Conservation (phyloP, 2,329 filamentous ascomycete species). For the Epichloe glyceriae region DNA sequence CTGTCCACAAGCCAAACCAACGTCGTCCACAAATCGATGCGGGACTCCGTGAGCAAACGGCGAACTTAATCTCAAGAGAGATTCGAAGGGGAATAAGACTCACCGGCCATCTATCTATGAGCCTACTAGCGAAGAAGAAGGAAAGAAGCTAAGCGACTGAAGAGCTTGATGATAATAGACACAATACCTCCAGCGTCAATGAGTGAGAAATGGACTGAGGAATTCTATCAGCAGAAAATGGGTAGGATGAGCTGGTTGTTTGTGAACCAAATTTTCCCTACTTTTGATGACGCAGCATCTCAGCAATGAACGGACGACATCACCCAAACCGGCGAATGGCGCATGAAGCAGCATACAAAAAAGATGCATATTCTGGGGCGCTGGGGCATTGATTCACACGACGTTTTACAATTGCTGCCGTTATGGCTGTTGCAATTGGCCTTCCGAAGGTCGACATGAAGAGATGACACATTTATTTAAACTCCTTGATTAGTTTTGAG, state of each 20-base stretch:
- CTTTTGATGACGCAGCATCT: slow-evolving; percentile 20
- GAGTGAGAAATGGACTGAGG: not conserved
- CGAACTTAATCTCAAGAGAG: not conserved
- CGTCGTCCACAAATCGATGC: not conserved
- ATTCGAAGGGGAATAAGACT: not conserved
- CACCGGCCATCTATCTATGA: not conserved
- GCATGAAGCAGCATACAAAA: slow-evolving; percentile 16
- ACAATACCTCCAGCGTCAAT: not conserved
- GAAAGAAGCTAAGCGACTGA: not conserved
- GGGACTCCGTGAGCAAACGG: not conserved
- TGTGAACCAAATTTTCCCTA: slow-evolving; percentile 11
- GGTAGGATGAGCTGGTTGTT: not conserved
- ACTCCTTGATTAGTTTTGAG: not conserved
- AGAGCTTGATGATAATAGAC: not conserved
- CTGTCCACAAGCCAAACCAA: no score
- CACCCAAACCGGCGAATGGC: slow-evolving; percentile 26
- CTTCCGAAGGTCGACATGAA: slow-evolving; percentile 5
- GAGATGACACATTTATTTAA: slow-evolving; percentile 3
- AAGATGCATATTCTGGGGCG: slow-evolving; percentile 25
- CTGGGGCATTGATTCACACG: slow-evolving; percentile 20
- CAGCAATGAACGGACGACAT: slow-evolving; percentile 20
- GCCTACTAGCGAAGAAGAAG: not conserved
- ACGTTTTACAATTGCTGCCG: slow-evolving; percentile 17
- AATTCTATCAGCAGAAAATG: not conserved
- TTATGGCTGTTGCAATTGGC: slow-evolving; percentile 8